Conservation (phyloP, 352 stramenopile genomes). For the Salisapilia sapeloensis region DNA sequence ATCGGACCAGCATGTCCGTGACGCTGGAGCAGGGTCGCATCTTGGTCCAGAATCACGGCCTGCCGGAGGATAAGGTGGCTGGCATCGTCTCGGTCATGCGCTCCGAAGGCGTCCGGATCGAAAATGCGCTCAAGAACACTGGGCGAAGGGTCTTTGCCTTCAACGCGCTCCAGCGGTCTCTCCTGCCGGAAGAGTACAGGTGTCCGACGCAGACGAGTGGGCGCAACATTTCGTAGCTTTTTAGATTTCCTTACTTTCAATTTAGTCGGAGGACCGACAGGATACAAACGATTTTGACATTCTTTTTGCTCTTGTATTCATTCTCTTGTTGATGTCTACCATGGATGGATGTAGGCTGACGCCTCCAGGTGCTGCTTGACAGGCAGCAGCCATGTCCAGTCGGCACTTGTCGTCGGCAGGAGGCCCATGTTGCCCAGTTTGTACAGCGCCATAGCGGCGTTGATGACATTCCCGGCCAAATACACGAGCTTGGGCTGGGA, state of each 20-base stretch:
- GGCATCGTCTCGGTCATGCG: conserved; percentile 72
- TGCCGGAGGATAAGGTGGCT: conserved; percentile 55
- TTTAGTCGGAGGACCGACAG: conserved; percentile 4
- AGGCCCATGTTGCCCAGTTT: conserved; percentile 88
- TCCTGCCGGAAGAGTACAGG: conserved; percentile 69
- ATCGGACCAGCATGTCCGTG: conserved; percentile 95
- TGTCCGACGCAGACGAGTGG: conserved; percentile 64
- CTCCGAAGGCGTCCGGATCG: conserved; percentile 66
- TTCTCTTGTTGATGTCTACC: too few relatives aligned
- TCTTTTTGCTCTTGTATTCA: neutral
- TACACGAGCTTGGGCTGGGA: conserved; percentile 82
- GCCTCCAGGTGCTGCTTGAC: conserved; percentile 69
- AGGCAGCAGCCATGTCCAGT: conserved; percentile 85
- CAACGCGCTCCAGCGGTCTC: conserved; percentile 65
- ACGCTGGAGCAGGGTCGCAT: conserved; percentile 89
- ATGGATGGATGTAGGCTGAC: conserved; percentile 20
- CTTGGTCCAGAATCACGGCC: conserved; percentile 54
- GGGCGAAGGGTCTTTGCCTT: conserved; percentile 70
- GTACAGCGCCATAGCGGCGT: conserved; percentile 80
- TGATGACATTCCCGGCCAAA: conserved; percentile 72
- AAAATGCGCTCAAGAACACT: conserved; percentile 77
- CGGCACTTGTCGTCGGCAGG: conserved; percentile 80
- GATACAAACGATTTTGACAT: neutral
- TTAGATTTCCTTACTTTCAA: conserved; percentile 5
- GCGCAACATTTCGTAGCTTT: conserved; percentile 55